These are phyloP conservation scores for Mycena crocata DNA, from an alignment of 768 basidiomycete species.

Conservation along the genomic window DNA sequence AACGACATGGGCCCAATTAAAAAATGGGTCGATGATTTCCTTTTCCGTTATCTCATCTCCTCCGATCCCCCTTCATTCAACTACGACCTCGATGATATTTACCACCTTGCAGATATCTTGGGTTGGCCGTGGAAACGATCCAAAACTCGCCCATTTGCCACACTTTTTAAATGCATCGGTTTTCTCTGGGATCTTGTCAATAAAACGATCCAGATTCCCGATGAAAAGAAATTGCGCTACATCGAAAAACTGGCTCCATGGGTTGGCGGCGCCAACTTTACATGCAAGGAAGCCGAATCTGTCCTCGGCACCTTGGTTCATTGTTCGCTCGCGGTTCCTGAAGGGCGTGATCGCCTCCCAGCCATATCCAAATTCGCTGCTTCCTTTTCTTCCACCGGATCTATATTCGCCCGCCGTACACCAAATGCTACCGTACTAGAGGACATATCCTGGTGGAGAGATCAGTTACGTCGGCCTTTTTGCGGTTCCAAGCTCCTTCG, in stretches of 20 bases:
- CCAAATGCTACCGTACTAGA: slow-evolving; percentile 29
- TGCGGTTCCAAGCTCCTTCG: slow-evolving; percentile 4
- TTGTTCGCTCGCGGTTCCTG: slow-evolving; percentile 43
- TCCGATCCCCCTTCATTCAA: slow-evolving; percentile 16
- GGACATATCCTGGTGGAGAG: slow-evolving; percentile 45
- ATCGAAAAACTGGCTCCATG: slow-evolving; percentile 37
- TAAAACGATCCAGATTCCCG: slow-evolving; percentile 46
- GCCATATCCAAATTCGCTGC: slow-evolving; percentile 43
- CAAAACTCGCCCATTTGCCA: slow-evolving; percentile 42
- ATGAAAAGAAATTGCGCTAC: slow-evolving; percentile 45
- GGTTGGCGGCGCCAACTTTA: slow-evolving; percentile 20
- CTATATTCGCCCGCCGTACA: slow-evolving; percentile 26
- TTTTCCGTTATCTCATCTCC: slow-evolving; percentile 37
- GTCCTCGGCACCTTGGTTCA: slow-evolving; percentile 51
- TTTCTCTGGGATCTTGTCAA: slow-evolving; percentile 48
- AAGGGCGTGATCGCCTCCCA: slow-evolving; percentile 44
- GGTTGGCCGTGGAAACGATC: slow-evolving; percentile 48
- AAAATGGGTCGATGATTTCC: slow-evolving; percentile 53
- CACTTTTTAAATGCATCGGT: slow-evolving; percentile 48
- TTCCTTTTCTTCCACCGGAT: slow-evolving; percentile 33
- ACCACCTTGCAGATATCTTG: slow-evolving; percentile 32
- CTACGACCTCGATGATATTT: slow-evolving; percentile 40
- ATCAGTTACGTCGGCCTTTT: slow-evolving; percentile 15
- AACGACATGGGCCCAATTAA: slow-evolving; percentile 35
- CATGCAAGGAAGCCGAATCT: slow-evolving; percentile 37